phyloP scores from a whole-genome alignment of 352 stramenopile species.

The Phytophthora melonis region DNA sequence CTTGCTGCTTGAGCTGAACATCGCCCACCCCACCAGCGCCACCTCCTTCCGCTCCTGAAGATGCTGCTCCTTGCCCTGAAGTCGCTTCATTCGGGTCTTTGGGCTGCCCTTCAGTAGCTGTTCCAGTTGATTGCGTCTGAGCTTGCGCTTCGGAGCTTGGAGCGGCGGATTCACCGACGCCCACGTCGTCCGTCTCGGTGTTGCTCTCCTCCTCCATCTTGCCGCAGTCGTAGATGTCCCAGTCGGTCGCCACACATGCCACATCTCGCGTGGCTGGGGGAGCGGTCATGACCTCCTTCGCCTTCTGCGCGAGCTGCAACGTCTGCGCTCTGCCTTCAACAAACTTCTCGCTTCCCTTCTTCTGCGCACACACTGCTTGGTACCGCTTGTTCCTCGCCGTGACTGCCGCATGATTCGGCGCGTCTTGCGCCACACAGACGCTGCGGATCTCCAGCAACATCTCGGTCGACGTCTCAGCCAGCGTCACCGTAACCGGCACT shows the following conservation, averaged over 20 bases:
- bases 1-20: constrained; percentile 70
- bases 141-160: constrained; percentile 2
- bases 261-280: constrained; percentile 79
- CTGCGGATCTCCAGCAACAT: constrained; percentile 75
- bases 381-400: constrained; percentile 74
- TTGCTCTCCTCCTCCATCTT: constrained; percentile 42
- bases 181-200: constrained; percentile 38
- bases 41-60: constrained; percentile 19
- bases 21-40: constrained; percentile 51
- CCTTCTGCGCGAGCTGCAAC: constrained; percentile 79
- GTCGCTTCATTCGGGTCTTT: constrained; percentile 23
- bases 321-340: constrained; percentile 73
- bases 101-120: constrained; percentile 20
- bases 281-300: constrained; percentile 86
- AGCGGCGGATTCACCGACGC: constrained; percentile 1
- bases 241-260: constrained; percentile 79
- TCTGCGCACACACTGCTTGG: constrained; percentile 64
- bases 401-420: constrained; percentile 51
- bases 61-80: constrained; percentile 14
- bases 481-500: constrained; percentile 54
- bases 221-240: constrained; percentile 87
- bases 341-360: constrained; percentile 86
- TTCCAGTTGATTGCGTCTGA: constrained; percentile 18
- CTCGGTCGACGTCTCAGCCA: constrained; percentile 69
- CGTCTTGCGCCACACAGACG: constrained; percentile 72